Evolutionary conservation across 306 rosid species (phyloP), one percentile per base, ranked within the genome.

Genomic region (Acmispon strigosus): DNA sequence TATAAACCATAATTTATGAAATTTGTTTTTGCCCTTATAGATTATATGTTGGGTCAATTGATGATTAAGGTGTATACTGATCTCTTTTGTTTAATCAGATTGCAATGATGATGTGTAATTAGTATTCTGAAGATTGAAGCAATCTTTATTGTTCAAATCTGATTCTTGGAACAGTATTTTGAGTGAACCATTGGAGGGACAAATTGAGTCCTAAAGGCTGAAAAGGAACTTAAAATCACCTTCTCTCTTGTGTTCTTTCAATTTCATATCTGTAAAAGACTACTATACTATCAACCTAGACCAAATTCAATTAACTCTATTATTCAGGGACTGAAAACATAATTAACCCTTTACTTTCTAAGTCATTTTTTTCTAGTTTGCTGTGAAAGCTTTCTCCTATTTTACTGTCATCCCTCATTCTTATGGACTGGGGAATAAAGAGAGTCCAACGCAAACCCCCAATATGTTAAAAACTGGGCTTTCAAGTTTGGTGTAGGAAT

Each of bases 101-200:
- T 84, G 87, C 93, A 85, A 89, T 84, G 96, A 85, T 83, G 97
- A 89, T 85, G 91, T 92, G 96, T 89, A 84, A 86, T 83, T 80
- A 85, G 22, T 88, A 75, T 78, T 86, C 86, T 42, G 82, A 80
- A 81, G 90, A 72, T 76, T 74, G 79, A 81, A 84, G 82, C 78
- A 78, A 81, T 69, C 80, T 79, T 76, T 84, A 75, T 37, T 80
- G 77, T 78, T 62, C 85, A 32, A 79, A 79, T 81, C 78, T 55
- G 70, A 89, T 78, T 69, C 81, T 17, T 86, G 84, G 77, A 83
- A 76, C 87, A 72, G 62, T 84, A 84, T 79, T 80, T 78, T 81
- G 81, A 59, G 62, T 79, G 82, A 77, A 76, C 84, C 80, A 79
- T 80, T 79, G 83, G 81, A 70, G 77, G 80, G 85, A 66, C 72